These are phyloP conservation scores for Leccinum longicurvipes DNA, from an alignment of 768 basidiomycete species.

Conservation along the genomic window DNA sequence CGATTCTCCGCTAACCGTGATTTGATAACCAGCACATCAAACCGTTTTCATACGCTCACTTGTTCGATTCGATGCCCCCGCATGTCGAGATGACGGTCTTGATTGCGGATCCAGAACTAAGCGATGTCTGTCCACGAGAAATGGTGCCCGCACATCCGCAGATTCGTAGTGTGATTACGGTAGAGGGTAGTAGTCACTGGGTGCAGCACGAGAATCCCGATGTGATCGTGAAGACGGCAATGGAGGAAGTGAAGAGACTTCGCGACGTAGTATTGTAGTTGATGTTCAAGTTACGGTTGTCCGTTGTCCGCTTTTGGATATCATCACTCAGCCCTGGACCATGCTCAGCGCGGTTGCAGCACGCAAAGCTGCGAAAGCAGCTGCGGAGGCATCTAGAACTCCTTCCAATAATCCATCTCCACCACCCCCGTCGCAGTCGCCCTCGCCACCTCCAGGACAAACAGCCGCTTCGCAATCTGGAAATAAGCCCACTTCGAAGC, in stretches of 20 bases:
- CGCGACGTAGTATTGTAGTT: background rate
- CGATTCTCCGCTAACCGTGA: background rate
- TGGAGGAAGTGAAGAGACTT: constrained; percentile 11
- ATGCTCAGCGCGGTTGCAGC: constrained; percentile 78
- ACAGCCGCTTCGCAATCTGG: background rate
- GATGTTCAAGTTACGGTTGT: background rate
- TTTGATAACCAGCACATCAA: constrained; percentile 8
- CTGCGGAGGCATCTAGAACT: constrained; percentile 14
- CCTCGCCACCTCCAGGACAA: constrained; percentile 11
- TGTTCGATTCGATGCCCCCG: constrained; percentile 7
- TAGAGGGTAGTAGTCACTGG: constrained; percentile 14
- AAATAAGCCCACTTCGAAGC: constrained; percentile 39
- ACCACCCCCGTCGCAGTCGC: background rate
- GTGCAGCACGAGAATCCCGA: constrained; percentile 12
- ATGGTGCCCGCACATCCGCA: constrained; percentile 1
- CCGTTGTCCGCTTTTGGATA: constrained; percentile 6
- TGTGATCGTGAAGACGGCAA: constrained; percentile 1
- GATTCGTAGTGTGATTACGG: background rate
- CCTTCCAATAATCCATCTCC: constrained; percentile 14
- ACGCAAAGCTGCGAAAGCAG: constrained; percentile 54
- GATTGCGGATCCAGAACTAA: constrained; percentile 9
- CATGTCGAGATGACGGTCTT: constrained; percentile 16
- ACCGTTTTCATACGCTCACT: constrained; percentile 12
- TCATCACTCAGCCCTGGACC: background rate
- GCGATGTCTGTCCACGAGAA: constrained; percentile 3